Evolutionary conservation across 352 stramenopile genomes (phyloP).

Genomic region (Heterotrichella gracilis): DNA sequence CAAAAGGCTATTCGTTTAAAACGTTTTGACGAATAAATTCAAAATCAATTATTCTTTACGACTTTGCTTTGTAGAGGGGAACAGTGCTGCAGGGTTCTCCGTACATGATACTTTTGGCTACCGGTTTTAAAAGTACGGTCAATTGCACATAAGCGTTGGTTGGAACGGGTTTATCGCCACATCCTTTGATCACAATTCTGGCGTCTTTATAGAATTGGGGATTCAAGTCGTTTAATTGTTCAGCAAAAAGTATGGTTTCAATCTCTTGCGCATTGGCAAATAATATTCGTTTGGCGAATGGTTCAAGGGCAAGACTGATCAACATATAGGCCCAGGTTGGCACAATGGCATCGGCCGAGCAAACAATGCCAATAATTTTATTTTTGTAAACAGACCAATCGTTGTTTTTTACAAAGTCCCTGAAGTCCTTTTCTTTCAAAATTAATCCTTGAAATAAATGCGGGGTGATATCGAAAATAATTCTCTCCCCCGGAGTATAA

Average conservation of each 20-base stretch:
- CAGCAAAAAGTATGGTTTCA: neutral
- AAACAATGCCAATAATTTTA: neutral
- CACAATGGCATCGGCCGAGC: neutral
- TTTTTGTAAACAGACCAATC: neutral
- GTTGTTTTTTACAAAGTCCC: neutral
- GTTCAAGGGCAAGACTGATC: neutral
- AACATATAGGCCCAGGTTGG: neutral
- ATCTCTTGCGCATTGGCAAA: neutral
- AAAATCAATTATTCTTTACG: neutral
- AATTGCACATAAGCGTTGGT: neutral
- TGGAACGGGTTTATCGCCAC: neutral
- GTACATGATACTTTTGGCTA: neutral
- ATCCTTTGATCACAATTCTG: neutral
- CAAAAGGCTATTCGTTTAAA: neutral
- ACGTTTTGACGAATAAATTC: neutral
- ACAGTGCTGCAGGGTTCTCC: neutral
- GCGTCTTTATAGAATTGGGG: neutral
- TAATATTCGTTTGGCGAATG: neutral
- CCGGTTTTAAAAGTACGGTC: neutral
- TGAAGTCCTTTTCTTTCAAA: neutral
- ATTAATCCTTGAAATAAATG: neutral
- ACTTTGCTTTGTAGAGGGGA: neutral
- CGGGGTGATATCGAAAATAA: neutral
- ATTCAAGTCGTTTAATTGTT: neutral
- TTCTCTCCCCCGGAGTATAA: neutral